Percentiles rank a stretch among this genome's conserved stretches.
Evolutionary conservation across 805 yeast genomes (phyloP).

Genomic region (Danielia oregonensis): DNA sequence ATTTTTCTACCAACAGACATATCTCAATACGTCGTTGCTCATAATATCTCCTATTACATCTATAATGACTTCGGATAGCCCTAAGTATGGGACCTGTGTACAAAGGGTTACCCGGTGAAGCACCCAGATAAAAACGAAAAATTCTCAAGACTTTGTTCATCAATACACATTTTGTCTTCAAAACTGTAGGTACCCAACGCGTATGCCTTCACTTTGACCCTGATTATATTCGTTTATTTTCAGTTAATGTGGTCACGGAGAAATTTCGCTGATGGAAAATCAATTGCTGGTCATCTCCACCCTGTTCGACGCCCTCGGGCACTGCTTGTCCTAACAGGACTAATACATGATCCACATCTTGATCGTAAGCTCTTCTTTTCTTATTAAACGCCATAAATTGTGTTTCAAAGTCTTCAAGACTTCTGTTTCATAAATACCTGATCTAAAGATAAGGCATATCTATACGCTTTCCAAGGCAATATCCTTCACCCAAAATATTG

Average conservation of each 20-base stretch:
- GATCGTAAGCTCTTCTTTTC: background rate
- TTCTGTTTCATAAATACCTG: no score
- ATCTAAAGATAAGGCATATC: slow-evolving; percentile 4
- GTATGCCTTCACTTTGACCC: slow-evolving; percentile 48
- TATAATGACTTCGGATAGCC: no score
- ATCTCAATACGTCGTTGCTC: no score
- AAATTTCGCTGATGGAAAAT: slow-evolving; percentile 43
- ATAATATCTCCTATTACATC: no score
- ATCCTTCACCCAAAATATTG: slow-evolving; percentile 9
- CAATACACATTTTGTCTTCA: slow-evolving; percentile 1
- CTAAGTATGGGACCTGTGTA: no score
- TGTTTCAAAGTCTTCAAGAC: no score
- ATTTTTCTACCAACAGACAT: no score
- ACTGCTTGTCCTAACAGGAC: slow-evolving; percentile 17
- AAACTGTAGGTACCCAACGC: no score
- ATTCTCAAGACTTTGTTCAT: no score
- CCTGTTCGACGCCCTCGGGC: slow-evolving; percentile 27
- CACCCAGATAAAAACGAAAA: no score
- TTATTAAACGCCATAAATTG: no score
- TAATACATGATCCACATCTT: slow-evolving; percentile 18
- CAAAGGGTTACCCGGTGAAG: no score
- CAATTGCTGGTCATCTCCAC: slow-evolving; percentile 44
- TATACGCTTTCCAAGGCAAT: slow-evolving; percentile 14
- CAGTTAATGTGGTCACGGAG: slow-evolving; percentile 47
- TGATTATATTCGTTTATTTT: slow-evolving; percentile 45